A percentile compares a stretch with the other conserved stretches of the same genome.
Conservation (phyloP, 23 red algal genomes). For the Cyanidium caldarium region DNA sequence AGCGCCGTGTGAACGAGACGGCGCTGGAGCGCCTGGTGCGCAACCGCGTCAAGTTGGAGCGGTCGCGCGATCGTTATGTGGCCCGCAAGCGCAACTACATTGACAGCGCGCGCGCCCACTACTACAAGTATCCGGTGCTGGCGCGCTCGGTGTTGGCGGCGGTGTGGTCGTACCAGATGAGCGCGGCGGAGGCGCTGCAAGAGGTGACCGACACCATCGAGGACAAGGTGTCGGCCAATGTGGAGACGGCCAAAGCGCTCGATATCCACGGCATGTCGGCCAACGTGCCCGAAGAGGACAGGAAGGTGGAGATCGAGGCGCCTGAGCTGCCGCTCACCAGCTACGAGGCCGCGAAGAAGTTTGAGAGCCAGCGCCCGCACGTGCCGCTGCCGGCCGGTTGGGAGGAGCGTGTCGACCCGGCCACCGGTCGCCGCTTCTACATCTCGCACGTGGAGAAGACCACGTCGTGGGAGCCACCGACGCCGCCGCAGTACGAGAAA, state of each 20-base stretch:
- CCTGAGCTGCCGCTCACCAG: background rate
- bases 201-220: background rate
- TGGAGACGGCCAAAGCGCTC: background rate
- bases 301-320: background rate
- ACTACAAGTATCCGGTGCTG: conserved; percentile 5
- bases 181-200: background rate
- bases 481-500: conserved; percentile 3
- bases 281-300: background rate
- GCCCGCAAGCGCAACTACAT: conserved; percentile 3
- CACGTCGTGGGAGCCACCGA: conserved; percentile 12
- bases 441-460: conserved; percentile 12
- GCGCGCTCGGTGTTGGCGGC: background rate
- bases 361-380: background rate
- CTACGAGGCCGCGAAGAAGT: background rate
- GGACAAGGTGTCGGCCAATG: background rate
- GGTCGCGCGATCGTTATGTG: conserved; percentile 1
- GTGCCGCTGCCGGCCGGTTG: conserved; percentile 16
- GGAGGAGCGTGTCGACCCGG: conserved; percentile 17
- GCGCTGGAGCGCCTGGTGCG: background rate
- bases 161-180: conserved; percentile 3
- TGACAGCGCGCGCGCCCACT: conserved; percentile 2
- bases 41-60: conserved; percentile 6
- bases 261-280: conserved; percentile 4
- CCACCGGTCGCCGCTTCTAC: conserved; percentile 12
- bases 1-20: background rate